A percentile compares a stretch with the other conserved stretches of the same genome.
Conservation (phyloP, 2,329 filamentous ascomycete genomes). For the Raffaelea arxii region DNA sequence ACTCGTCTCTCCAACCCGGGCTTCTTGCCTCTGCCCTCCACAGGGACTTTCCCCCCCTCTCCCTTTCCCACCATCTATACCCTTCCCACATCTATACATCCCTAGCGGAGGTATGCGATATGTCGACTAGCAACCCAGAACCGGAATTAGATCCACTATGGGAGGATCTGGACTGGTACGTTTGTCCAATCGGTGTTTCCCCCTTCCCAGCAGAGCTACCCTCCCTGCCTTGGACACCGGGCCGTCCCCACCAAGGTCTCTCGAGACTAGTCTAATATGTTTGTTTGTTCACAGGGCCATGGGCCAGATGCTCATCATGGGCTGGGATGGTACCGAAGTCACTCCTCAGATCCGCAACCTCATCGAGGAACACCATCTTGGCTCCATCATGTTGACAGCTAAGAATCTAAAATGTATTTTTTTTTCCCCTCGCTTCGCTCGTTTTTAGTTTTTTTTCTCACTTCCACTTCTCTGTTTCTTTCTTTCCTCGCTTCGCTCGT, state of each 20-base stretch:
- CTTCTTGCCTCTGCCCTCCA: no score
- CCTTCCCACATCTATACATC: background rate
- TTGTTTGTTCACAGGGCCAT: conserved; percentile 53
- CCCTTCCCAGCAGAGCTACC: no score
- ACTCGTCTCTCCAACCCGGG: no score
- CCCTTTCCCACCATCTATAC: no score
- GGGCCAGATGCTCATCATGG: conserved; percentile 73
- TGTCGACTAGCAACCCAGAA: conserved; percentile 33
- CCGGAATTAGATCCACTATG: conserved; percentile 53
- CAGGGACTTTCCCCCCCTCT: no score
- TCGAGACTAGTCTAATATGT: no score
- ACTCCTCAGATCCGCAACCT: conserved; percentile 73
- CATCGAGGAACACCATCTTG: conserved; percentile 78
- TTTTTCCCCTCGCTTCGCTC: no score
- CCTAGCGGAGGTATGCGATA: no score
- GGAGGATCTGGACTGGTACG: conserved; percentile 69
- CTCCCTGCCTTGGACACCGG: no score
- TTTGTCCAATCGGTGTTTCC: no score
- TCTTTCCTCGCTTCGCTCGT: background rate
- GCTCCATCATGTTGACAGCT: conserved; percentile 74
- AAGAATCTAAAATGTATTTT: conserved; percentile 72
- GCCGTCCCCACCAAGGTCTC: no score
- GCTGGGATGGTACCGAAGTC: conserved; percentile 76
- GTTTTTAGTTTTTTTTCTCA: background rate
- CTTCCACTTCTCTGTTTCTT: background rate